Evolutionary conservation across 257 asterid species (phyloP), one percentile per base, ranked within the genome.

Genomic region (Schizonepeta tenuifolia): DNA sequence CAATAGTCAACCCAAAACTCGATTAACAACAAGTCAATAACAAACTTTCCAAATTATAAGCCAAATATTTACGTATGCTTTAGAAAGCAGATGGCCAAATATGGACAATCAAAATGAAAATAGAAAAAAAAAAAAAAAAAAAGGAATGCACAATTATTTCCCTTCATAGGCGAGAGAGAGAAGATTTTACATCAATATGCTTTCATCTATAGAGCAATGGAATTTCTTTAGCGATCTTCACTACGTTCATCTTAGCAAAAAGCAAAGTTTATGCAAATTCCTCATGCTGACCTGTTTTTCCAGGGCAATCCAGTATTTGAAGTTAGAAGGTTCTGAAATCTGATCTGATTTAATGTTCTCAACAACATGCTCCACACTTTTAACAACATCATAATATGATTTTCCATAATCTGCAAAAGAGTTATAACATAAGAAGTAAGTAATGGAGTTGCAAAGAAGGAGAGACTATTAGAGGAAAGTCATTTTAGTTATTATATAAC

Each of bases 231-330:
- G 51, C 44, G 26, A 33, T 24, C 20, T 20, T 21, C 36, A 31
- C 28, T 15, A 66, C 40, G 64, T 70, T 38, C 75, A 22, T 35
- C 22, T 62, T 57, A 33, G 78, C 59, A 50, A 53, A 28, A 54
- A 58, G 4, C 67, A 71, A 64, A 70, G 11, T 77, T 78, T 58
- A 41, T 68, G 70, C 38, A 40, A 69, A 54, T 62, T 60, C 49
- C 66, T 73, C 61, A 50, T 63, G 70, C 77, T 60, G 71, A 91
- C 98, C 97, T 93, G 98, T 83, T 89, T 93, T 81, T 91, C 97
- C 71, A 93, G 96, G 26, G 97, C 96, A 75, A 89, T 77, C 90
- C 86, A 77, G 69, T 93, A 93, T 82, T 85, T 93, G 71, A 89
- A 89, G 82, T 88, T 88, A 73, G 97, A 89, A 70, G 96, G 96